Conservation (phyloP, 1,284 basidiomycete genomes). For the Taiwanofungus camphoratus region DNA sequence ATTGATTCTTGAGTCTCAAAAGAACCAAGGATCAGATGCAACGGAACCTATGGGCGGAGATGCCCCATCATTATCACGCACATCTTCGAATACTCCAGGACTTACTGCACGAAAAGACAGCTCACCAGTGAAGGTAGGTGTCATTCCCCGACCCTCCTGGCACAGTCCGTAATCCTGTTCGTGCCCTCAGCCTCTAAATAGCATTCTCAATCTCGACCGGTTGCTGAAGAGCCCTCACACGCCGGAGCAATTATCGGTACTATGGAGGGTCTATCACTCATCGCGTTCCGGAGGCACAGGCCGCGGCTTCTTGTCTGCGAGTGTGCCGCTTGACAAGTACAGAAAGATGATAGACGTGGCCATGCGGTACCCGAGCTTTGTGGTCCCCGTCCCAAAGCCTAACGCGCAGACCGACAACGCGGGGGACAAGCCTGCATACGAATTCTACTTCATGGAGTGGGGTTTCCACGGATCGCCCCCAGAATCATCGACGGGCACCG, state of each 20-base stretch:
- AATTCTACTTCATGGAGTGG: conserved; percentile 91
- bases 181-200: conserved; percentile 61
- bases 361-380: conserved; percentile 66
- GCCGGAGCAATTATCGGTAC: conserved; percentile 61
- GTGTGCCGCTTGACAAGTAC: conserved; percentile 72
- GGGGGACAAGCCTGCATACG: conserved; percentile 45
- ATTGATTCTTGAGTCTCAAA: conserved; percentile 19
- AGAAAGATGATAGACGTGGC: conserved; percentile 61
- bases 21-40: conserved; percentile 17
- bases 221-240: conserved; percentile 69
- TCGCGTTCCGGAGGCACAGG: conserved; percentile 73
- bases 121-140: conserved; percentile 61
- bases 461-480: conserved; percentile 64
- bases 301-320: conserved; percentile 77
- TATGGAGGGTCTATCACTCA: conserved; percentile 90
- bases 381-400: conserved; percentile 69
- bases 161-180: conserved; percentile 1
- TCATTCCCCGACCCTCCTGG: conserved; percentile 1
- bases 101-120: conserved; percentile 49
- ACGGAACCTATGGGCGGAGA: conserved; percentile 16
- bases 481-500: conserved; percentile 33
- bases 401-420: conserved; percentile 25
- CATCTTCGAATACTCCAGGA: conserved; percentile 10
- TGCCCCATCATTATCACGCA: conserved; percentile 12
- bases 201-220: conserved; percentile 73